phyloP scores from a whole-genome alignment of 306 rosid genomes.

The Dicorynia guianensis region DNA sequence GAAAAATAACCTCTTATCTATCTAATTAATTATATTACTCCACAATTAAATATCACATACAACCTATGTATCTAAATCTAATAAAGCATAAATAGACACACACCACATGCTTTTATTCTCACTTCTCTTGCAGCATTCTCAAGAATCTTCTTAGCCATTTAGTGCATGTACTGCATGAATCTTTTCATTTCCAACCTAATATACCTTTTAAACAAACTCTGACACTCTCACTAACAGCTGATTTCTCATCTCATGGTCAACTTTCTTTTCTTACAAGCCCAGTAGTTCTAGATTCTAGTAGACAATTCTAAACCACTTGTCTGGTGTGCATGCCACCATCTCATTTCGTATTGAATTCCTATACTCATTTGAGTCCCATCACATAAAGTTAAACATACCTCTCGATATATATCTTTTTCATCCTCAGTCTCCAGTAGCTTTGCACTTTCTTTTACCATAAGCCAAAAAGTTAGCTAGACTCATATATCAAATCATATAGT shows the following conservation, averaged over 20 bases:
- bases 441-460: neutral
- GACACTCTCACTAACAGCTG: neutral
- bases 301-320: neutral
- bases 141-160: conserved; percentile 12
- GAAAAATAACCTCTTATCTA: too few relatives aligned
- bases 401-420: neutral
- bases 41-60: too few relatives aligned
- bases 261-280: neutral
- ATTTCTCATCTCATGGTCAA: neutral
- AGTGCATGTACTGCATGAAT: neutral
- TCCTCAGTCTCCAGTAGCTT: neutral
- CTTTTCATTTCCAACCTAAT: neutral
- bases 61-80: too few relatives aligned
- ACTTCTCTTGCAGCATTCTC: neutral
- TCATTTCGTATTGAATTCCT: neutral
- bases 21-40: neutral
- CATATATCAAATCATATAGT: neutral
- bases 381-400: neutral
- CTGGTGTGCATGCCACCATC: neutral
- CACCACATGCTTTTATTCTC: conserved; percentile 6
- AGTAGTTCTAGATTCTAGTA: conserved; percentile 1
- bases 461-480: neutral
- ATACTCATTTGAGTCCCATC: neutral
- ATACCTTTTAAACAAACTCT: neutral
- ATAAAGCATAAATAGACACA: conserved; percentile 3